Evolutionary conservation across 1,284 basidiomycete species (phyloP).

Genomic region (Boletus sp.): DNA sequence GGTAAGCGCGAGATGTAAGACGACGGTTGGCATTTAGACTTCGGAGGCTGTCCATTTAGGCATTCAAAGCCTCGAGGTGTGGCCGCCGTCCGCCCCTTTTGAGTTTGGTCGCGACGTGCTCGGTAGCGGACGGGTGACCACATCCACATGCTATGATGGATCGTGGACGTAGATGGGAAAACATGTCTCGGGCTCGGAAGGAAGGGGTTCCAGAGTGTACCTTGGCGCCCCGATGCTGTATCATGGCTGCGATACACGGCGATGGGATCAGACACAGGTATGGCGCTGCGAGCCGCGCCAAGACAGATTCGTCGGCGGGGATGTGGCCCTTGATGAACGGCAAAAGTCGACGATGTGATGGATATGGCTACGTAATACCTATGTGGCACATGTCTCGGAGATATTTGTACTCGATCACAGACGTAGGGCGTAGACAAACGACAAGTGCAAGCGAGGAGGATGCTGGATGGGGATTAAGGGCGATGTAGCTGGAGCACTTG

Average conservation of each 20-base stretch:
- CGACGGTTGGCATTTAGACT: constrained; percentile 21
- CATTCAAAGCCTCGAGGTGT: constrained; percentile 13
- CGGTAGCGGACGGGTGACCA: constrained; percentile 30
- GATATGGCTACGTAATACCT: constrained; percentile 7
- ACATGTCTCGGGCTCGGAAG: constrained; percentile 13
- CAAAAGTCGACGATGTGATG: constrained; percentile 1
- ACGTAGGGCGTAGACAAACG: neutral
- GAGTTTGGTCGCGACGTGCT: constrained; percentile 6
- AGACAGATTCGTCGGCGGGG: constrained; percentile 17
- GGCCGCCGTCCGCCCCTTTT: neutral
- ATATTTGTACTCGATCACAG: constrained; percentile 11
- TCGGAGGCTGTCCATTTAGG: constrained; percentile 7
- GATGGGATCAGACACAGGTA: constrained; percentile 10
- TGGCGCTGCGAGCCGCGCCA: constrained; percentile 9
- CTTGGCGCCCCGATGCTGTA: neutral
- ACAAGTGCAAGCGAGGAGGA: constrained; percentile 1
- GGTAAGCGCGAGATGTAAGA: neutral
- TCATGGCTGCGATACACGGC: constrained; percentile 1
- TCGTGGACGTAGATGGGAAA: constrained; percentile 5
- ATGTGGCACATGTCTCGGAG: constrained; percentile 11
- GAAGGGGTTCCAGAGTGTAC: neutral
- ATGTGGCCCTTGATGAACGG: constrained; percentile 5
- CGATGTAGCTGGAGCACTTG: constrained; percentile 3
- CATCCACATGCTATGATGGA: constrained; percentile 25
- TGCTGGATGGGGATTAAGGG: constrained; percentile 11